Evolutionary conservation across 2,329 filamentous ascomycete species (phyloP), one percentile per base, ranked within the genome.

Genomic region (Aphanocladium album): DNA sequence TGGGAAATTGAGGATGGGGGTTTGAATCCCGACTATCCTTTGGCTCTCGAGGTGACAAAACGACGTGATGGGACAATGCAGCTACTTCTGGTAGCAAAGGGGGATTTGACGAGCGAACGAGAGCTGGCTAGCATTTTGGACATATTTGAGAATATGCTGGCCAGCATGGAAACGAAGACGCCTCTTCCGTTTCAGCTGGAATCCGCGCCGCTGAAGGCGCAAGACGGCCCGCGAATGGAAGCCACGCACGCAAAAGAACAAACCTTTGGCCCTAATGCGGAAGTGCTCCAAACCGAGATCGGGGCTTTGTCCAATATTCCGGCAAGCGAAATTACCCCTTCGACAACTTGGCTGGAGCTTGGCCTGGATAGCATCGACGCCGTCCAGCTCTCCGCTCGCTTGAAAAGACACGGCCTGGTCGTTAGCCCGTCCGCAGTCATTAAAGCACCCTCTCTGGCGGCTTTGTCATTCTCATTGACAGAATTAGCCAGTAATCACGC

Each of bases 321-420:
- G 0, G 70, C 73, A 3, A 70, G 78, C 1, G 73, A 80, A 0
- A 76, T 96, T 41, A 71, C 75, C 1, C 81, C 83, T 56, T 73
- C 78, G 7, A 85, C 84, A 0, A 88, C 88, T 0, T 84, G 97
- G 12, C 87, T 96, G 43, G 87, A 93, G 66, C 80, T 97, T 35
- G 93, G 93, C 0, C 80, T 97, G 7, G 93, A 97, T 76, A 96
- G 93, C 68, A 96, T 97, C 61, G 93, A 97, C 72, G 84, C 89
- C 1, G 93, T 97, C 71, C 96, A 91, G 67, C 76, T 97, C 0
- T 89, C 90, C 0, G 87, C 91, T 0, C 82, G 86, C 57, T 78
- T 96, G 2, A 89, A 83, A 64, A 83, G 80, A 49, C 73, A 74
- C 5, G 82, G 81, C 0, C 75, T 95, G 21, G 70, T 76, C 0